Conservation (phyloP, 805 yeast species). For the Candida maltosa region DNA sequence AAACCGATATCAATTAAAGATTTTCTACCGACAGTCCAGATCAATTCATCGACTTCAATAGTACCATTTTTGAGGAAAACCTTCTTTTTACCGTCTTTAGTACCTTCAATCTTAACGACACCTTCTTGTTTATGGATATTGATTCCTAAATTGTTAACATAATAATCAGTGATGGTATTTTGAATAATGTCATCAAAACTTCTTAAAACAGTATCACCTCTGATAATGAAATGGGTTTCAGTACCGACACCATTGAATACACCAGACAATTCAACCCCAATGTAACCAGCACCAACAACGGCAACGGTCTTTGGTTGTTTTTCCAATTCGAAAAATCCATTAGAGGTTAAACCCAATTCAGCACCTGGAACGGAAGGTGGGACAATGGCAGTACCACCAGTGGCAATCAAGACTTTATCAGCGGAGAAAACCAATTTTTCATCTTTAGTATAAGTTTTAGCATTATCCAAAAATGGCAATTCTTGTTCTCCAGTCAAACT, state of each 20-base stretch:
- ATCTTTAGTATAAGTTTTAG: conserved; percentile 34
- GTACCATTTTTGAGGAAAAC: conserved; percentile 37
- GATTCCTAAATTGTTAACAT: conserved; percentile 72
- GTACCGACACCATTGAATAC: conserved; percentile 86
- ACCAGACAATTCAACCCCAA: conserved; percentile 94
- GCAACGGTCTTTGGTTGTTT: conserved; percentile 90
- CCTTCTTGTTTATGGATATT: conserved; percentile 67
- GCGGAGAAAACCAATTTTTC: conserved; percentile 68
- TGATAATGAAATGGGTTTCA: conserved; percentile 80
- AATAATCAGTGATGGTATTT: conserved; percentile 73
- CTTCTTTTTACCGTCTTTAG: conserved; percentile 31
- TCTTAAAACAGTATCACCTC: conserved; percentile 89
- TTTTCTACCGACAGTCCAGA: conserved; percentile 94
- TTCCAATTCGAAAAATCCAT: conserved; percentile 82
- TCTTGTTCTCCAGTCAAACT: conserved; percentile 42
- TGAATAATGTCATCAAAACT: conserved; percentile 82
- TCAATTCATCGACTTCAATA: conserved; percentile 65
- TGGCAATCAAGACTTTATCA: conserved; percentile 81
- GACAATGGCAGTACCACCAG: conserved; percentile 83
- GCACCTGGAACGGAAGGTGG: conserved; percentile 76
- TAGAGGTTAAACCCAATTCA: conserved; percentile 81
- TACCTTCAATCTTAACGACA: conserved; percentile 32
- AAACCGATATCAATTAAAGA: conserved; percentile 73
- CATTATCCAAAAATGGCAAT: conserved; percentile 27
- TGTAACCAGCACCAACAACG: conserved; percentile 96